Conservation (phyloP, 2,329 filamentous ascomycete species). For the Arthrobotrys iridis region DNA sequence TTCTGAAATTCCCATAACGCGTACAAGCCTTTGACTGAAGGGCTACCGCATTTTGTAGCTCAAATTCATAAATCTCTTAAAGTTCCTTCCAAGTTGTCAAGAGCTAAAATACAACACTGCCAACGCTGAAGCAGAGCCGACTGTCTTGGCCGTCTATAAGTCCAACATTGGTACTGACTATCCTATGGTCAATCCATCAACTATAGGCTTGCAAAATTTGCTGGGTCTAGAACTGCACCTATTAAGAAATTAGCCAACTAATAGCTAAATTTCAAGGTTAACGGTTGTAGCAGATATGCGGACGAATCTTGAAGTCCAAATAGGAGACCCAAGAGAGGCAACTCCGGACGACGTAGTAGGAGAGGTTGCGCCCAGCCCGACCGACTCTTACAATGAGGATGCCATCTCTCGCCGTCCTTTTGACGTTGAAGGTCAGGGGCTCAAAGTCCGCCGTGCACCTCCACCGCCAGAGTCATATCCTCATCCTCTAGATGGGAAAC, state of each 20-base stretch:
- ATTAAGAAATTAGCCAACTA: too few relatives aligned
- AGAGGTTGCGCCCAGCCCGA: background rate
- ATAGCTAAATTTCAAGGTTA: background rate
- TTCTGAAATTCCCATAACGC: too few relatives aligned
- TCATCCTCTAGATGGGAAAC: constrained; percentile 23
- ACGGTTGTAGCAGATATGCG: background rate
- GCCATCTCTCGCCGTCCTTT: background rate
- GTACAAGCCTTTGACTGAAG: too few relatives aligned
- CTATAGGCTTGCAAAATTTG: too few relatives aligned
- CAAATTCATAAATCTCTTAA: too few relatives aligned
- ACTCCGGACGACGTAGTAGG: background rate
- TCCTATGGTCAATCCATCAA: too few relatives aligned
- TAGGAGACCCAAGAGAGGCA: background rate
- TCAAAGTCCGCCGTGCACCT: background rate
- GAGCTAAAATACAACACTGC: background rate
- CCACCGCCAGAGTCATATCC: constrained; percentile 5
- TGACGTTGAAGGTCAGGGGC: background rate
- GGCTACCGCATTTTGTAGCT: too few relatives aligned
- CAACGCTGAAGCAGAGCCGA: background rate
- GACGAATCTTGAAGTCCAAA: background rate
- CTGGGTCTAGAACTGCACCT: too few relatives aligned
- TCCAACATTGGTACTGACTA: too few relatives aligned
- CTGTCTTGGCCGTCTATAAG: too few relatives aligned
- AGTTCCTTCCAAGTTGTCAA: background rate
- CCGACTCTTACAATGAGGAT: background rate